Evolutionary conservation across 805 yeast species (phyloP).

Genomic region (Maudiozyma pseudohumilis): DNA sequence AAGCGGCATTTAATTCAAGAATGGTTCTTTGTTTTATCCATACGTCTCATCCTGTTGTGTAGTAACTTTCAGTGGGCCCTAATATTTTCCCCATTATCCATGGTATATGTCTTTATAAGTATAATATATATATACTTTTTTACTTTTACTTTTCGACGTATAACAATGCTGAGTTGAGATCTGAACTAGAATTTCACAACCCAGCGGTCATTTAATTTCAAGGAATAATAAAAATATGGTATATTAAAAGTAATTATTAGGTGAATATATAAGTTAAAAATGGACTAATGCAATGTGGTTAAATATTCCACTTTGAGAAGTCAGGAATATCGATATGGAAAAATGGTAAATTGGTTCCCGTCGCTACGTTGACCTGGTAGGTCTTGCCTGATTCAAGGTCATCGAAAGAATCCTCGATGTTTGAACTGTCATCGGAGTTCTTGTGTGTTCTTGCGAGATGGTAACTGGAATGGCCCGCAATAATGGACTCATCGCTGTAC

Average conservation of each 20-base stretch:
- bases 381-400: conserved; percentile 1
- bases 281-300: not conserved
- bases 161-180: too few relatives aligned
- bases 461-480: conserved; percentile 26
- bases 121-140: too few relatives aligned
- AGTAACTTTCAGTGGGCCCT: too few relatives aligned
- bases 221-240: too few relatives aligned
- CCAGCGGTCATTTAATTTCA: too few relatives aligned
- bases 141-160: too few relatives aligned
- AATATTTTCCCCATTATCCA: too few relatives aligned
- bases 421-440: conserved; percentile 7
- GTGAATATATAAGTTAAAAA: not conserved
- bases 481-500: conserved; percentile 25
- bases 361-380: conserved; percentile 17
- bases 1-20: not conserved
- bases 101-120: too few relatives aligned
- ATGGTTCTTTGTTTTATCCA: not conserved
- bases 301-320: conserved; percentile 25
- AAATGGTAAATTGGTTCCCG: conserved; percentile 28
- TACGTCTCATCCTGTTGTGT: too few relatives aligned
- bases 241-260: too few relatives aligned
- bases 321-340: conserved; percentile 31
- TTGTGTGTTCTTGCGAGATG: conserved; percentile 20
- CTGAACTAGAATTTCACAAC: too few relatives aligned
- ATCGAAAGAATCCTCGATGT: not conserved